Evolutionary conservation across 2,329 filamentous ascomycete genomes (phyloP).

Genomic region (Incumbomyces lentus): DNA sequence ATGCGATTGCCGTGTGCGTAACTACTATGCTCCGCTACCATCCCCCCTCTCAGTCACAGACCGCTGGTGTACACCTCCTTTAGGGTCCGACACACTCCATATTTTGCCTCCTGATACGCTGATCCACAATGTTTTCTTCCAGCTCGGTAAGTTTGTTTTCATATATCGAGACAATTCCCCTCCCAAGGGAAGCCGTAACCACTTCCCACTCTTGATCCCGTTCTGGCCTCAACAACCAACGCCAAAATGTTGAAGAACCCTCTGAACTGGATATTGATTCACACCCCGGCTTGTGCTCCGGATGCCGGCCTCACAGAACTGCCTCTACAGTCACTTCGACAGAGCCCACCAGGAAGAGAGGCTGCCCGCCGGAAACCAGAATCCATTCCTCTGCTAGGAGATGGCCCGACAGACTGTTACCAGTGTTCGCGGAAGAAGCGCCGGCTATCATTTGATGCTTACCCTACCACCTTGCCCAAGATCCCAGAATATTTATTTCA

Average conservation of each 20-base stretch:
- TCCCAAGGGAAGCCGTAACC: neutral
- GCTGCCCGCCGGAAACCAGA: neutral
- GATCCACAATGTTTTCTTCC: constrained; percentile 8
- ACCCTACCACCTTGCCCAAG: constrained; percentile 10
- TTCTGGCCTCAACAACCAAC: neutral
- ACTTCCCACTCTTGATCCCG: neutral
- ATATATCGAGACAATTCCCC: constrained; percentile 1
- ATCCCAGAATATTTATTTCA: constrained; percentile 5
- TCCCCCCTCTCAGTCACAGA: neutral
- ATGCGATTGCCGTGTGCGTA: too few species aligned
- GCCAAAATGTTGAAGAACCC: constrained; percentile 14
- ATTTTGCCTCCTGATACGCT: neutral
- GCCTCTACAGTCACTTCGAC: neutral
- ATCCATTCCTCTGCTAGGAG: constrained; percentile 8
- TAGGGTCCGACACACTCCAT: neutral
- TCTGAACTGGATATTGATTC: constrained; percentile 13
- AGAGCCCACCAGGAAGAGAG: neutral
- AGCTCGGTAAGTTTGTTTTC: constrained; percentile 9
- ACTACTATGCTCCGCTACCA: neutral
- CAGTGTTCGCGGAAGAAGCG: constrained; percentile 16
- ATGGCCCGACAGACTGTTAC: constrained; percentile 9
- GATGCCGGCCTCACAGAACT: constrained; percentile 19
- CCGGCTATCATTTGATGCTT: constrained; percentile 15
- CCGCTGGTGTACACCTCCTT: constrained; percentile 2
- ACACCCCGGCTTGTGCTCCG: constrained; percentile 16